Conservation (phyloP, 768 basidiomycete genomes). For the Hygrocybe coccinea region DNA sequence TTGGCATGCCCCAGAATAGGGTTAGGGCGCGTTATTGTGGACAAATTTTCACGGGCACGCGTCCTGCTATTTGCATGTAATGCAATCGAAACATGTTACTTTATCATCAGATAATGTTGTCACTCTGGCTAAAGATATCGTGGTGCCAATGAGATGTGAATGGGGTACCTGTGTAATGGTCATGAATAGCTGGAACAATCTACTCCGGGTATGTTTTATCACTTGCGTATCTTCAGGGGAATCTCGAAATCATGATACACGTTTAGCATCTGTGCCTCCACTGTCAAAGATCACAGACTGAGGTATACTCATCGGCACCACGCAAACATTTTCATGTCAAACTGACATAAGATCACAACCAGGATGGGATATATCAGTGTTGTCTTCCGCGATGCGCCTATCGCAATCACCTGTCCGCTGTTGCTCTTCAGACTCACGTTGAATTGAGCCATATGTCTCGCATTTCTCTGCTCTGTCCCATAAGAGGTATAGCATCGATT, state of each 20-base stretch:
- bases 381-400: slow-evolving; percentile 2
- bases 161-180: slow-evolving; percentile 25
- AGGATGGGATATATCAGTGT: slow-evolving; percentile 4
- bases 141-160: slow-evolving; percentile 23
- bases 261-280: slow-evolving; percentile 6
- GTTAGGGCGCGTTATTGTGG: neutral
- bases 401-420: slow-evolving; percentile 9
- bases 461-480: slow-evolving; percentile 21
- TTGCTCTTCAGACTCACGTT: slow-evolving; percentile 22
- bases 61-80: slow-evolving; percentile 19
- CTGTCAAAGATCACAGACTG: neutral
- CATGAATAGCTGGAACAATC: slow-evolving; percentile 26
- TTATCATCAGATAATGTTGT: slow-evolving; percentile 19
- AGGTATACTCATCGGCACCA: neutral
- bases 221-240: slow-evolving; percentile 4
- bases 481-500: slow-evolving; percentile 17
- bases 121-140: slow-evolving; percentile 23
- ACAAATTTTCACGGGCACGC: neutral
- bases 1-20: neutral
- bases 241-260: slow-evolving; percentile 12
- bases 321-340: neutral
- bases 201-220: slow-evolving; percentile 21
- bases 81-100: slow-evolving; percentile 17
- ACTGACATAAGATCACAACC: slow-evolving; percentile 18
- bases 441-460: slow-evolving; percentile 25